A percentile compares a stretch with the other conserved stretches of the same genome.
Conservation (phyloP, 768 basidiomycete species). For the Holtermanniella nyarrowii region DNA sequence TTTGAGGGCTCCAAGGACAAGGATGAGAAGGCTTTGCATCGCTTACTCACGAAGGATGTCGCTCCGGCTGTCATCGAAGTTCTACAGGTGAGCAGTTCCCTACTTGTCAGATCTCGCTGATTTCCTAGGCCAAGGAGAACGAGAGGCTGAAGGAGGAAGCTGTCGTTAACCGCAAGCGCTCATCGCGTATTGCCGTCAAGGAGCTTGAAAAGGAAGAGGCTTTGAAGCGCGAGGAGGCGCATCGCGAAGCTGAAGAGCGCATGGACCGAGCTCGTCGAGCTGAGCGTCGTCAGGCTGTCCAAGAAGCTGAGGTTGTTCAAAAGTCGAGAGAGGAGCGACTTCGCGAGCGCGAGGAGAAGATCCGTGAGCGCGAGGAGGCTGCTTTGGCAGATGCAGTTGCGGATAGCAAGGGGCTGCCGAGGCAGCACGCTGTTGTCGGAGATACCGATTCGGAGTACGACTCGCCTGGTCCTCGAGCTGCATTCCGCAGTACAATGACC, state of each 20-base stretch:
- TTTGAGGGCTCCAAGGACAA: slow-evolving; percentile 70
- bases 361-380: slow-evolving; percentile 40
- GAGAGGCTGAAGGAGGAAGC: slow-evolving; percentile 54
- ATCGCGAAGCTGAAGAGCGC: slow-evolving; percentile 35
- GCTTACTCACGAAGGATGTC: slow-evolving; percentile 54
- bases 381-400: slow-evolving; percentile 16
- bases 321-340: slow-evolving; percentile 34
- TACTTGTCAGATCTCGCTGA: background rate
- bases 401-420: slow-evolving; percentile 28
- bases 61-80: slow-evolving; percentile 61
- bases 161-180: slow-evolving; percentile 75
- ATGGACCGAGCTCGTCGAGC: slow-evolving; percentile 34
- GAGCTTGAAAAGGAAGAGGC: slow-evolving; percentile 64
- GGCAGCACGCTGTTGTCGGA: slow-evolving; percentile 19
- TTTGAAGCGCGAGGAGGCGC: slow-evolving; percentile 49
- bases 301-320: slow-evolving; percentile 18
- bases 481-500: background rate
- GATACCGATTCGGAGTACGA: slow-evolving; percentile 13
- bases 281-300: slow-evolving; percentile 21
- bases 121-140: slow-evolving; percentile 32
- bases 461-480: background rate
- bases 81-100: slow-evolving; percentile 57
- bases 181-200: slow-evolving; percentile 71
- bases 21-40: slow-evolving; percentile 68
- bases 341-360: slow-evolving; percentile 33